These are phyloP conservation scores for Pharus latifolius DNA, from an alignment of 176 grass and related monocot species.

Conservation along the genomic window DNA sequence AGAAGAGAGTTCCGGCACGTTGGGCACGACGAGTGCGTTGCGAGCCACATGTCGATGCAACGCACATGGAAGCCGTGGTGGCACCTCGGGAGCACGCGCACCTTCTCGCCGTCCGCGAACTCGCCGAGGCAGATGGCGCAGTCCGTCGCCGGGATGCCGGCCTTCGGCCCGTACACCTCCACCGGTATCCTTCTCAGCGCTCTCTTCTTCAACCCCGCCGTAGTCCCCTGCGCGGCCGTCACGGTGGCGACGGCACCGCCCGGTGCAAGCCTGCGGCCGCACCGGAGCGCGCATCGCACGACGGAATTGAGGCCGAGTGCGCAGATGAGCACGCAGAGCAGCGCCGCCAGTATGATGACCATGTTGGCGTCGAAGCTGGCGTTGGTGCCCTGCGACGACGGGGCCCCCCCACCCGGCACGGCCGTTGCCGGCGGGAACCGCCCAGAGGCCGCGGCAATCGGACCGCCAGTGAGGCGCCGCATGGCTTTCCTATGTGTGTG, in stretches of 20 bases:
- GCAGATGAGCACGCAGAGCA: constrained; percentile 57
- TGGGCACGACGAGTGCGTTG: constrained; percentile 53
- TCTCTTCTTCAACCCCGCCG: constrained; percentile 29
- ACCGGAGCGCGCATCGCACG: constrained; percentile 33
- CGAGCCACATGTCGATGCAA: constrained; percentile 70
- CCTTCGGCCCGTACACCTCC: constrained; percentile 34
- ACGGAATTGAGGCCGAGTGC: constrained; percentile 59
- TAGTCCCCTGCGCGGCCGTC: background rate
- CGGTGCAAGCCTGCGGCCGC: constrained; percentile 27
- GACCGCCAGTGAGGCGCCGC: too few species aligned
- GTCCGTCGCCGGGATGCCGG: constrained; percentile 15
- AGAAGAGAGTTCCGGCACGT: constrained; percentile 51
- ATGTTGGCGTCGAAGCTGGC: constrained; percentile 45
- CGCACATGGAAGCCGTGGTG: constrained; percentile 61
- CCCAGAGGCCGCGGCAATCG: too few species aligned
- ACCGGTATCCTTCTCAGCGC: constrained; percentile 53
- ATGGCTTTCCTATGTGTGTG: too few species aligned
- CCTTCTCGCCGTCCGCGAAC: constrained; percentile 59
- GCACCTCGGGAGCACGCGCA: constrained; percentile 68
- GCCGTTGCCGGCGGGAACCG: too few species aligned
- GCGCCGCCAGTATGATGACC: constrained; percentile 65
- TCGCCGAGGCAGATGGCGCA: constrained; percentile 77
- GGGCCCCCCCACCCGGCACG: too few species aligned
- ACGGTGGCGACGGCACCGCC: too few species aligned
- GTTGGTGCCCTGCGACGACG: background rate